Base-by-base conservation (phyloP, 2,329 filamentous ascomycete species). In the Tolypocladium tropicale region DNA sequence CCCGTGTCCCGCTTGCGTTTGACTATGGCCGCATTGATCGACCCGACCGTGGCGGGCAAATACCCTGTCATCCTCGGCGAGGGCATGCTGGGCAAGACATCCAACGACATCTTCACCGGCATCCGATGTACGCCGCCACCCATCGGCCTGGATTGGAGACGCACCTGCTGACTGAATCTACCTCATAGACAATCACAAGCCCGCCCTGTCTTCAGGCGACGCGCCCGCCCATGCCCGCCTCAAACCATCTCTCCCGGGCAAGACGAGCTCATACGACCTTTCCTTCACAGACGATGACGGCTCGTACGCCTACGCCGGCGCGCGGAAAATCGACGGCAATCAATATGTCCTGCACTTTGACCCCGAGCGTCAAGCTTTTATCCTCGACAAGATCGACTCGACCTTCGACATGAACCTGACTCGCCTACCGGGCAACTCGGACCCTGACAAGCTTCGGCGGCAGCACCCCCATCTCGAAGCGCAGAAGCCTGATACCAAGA, bases 331-430 rank as follows among this genome's bases (percentile, higher is more conserved):
- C 28, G 77, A 78, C 57, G 76, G 80, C 56, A 76, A 74, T 55
- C 78, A 85, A 66, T 85, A 82, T 65, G 80, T 85, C 39, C 79
- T 95, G 53, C 81, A 93, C 57, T 94, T 93, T 66, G 89, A 95
- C 69, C 78, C 86, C 10, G 75, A 78, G 21, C 84, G 83, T 54
- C 84, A 93, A 65, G 86, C 81, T 56, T 94, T 94, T 62, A 84
- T 94, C 32, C 79, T 96, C 55, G 90, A 96, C 73, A 84, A 84
- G 53, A 76, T 96, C 55, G 83, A 90, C 67, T 87, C 85, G n/a
- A 85, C 85, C 41, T 88, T 95, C 72, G 86, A 90, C 65, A 92
- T 96, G 86, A 96, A 96, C 70, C 74, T 96, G 55, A 84, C 82
- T 54, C 83, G 80, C 55, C 84, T 84, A 16, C 89, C 87, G 2